A percentile compares a stretch with the other conserved stretches of the same genome.
phyloP scores from a whole-genome alignment of 1,139 yeast species.

The Debaryomyces coudertii region DNA sequence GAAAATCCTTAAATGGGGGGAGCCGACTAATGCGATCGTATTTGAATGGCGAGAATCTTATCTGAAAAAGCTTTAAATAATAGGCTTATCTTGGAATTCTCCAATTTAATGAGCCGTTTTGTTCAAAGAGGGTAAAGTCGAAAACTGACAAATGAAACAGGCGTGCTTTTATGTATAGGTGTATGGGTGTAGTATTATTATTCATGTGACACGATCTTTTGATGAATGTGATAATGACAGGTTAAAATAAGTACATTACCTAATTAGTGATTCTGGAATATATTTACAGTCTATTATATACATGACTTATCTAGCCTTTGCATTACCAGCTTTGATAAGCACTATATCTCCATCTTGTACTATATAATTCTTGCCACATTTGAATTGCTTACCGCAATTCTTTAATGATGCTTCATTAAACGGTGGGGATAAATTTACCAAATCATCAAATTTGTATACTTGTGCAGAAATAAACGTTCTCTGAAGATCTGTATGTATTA shows the following conservation, averaged over 20 bases:
- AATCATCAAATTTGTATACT: slow-evolving; percentile 81
- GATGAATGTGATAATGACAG: slow-evolving; percentile 4
- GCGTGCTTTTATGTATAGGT: slow-evolving; percentile 1
- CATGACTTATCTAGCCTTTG: slow-evolving; percentile 23
- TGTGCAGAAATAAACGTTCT: slow-evolving; percentile 84
- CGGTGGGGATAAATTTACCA: slow-evolving; percentile 39
- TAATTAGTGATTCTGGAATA: background rate
- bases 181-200: slow-evolving; percentile 1
- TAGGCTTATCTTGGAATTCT: slow-evolving; percentile 3
- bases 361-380: slow-evolving; percentile 71
- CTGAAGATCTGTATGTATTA: slow-evolving; percentile 86
- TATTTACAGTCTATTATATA: background rate
- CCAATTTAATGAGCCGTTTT: slow-evolving; percentile 7
- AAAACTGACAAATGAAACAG: background rate
- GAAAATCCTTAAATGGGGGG: background rate
- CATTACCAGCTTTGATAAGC: slow-evolving; percentile 59
- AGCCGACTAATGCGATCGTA: background rate
- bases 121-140: background rate
- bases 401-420: slow-evolving; percentile 50
- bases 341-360: slow-evolving; percentile 81
- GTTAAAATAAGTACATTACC: background rate
- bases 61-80: background rate
- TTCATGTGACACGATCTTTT: background rate
- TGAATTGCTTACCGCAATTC: slow-evolving; percentile 52
- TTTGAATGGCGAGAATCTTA: background rate